Evolutionary conservation across 805 yeast genomes (phyloP).

Genomic region (Groenewaldozyma tartarivorans): DNA sequence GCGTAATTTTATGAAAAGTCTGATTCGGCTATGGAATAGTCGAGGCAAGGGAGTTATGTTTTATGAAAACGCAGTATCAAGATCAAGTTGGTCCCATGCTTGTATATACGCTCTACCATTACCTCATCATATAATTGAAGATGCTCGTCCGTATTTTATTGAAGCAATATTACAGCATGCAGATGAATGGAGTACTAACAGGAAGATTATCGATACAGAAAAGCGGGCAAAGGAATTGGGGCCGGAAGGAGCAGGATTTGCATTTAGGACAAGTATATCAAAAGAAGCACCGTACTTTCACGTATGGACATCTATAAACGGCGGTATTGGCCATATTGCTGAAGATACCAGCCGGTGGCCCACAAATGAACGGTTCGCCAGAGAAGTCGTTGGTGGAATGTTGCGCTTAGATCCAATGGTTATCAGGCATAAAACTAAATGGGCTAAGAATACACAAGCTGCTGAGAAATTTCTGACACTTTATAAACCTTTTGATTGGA

Average conservation of each 20-base stretch:
- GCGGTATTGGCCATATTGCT: constrained; percentile 43
- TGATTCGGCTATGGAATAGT: constrained; percentile 32
- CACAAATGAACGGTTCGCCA: constrained; percentile 34
- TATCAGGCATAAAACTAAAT: constrained; percentile 27
- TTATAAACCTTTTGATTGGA: constrained; percentile 31
- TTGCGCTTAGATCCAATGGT: constrained; percentile 30
- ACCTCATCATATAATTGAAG: constrained; percentile 24
- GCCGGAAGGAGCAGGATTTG: constrained; percentile 18
- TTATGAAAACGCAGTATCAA: constrained; percentile 34
- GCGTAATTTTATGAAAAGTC: constrained; percentile 33
- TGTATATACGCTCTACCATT: constrained; percentile 37
- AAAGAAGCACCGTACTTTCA: constrained; percentile 43
- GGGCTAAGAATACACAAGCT: constrained; percentile 21
- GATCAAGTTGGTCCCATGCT: constrained; percentile 29
- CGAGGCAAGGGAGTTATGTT: constrained; percentile 33
- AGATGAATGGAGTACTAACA: constrained; percentile 33
- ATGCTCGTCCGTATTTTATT: constrained; percentile 34
- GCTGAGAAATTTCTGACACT: constrained; percentile 24
- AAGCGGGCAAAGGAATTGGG: constrained; percentile 16
- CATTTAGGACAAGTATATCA: constrained; percentile 30
- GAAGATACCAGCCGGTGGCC: constrained; percentile 38
- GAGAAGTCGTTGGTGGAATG: constrained; percentile 39
- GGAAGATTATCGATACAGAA: constrained; percentile 32
- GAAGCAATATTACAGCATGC: constrained; percentile 32
- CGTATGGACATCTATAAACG: constrained; percentile 38